phyloP scores from a whole-genome alignment of 2,329 filamentous ascomycete species.

The Ceratocystis cacaofunesta region DNA sequence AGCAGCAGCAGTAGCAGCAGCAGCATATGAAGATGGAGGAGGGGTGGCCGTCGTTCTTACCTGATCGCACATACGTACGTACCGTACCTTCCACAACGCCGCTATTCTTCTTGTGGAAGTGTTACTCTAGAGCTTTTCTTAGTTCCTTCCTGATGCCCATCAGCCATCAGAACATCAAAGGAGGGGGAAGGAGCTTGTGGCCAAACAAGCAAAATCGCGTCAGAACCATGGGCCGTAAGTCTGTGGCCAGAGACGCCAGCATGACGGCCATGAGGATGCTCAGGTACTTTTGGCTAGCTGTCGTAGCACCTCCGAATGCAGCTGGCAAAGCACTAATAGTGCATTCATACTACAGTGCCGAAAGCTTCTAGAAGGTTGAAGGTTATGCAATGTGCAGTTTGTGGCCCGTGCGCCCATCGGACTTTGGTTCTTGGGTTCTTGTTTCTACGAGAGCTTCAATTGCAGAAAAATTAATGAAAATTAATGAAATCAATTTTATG shows the following conservation, averaged over 20 bases:
- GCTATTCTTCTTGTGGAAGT: background rate
- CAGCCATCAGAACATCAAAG: background rate
- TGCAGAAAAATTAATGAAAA: background rate
- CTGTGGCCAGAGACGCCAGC: background rate
- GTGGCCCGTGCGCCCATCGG: slow-evolving; percentile 1
- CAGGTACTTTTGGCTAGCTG: background rate
- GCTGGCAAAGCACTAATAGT: background rate
- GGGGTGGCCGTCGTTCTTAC: background rate
- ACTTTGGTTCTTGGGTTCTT: background rate
- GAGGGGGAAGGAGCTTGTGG: background rate
- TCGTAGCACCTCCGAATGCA: background rate
- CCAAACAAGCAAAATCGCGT: background rate
- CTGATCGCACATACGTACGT: too few relatives aligned
- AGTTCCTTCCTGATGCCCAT: background rate
- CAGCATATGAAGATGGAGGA: background rate
- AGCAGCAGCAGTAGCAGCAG: too few relatives aligned
- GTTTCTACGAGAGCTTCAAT: background rate
- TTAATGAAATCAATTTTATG: too few relatives aligned
- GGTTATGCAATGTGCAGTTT: background rate
- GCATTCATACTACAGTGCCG: slow-evolving; percentile 3
- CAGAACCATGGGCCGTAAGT: background rate
- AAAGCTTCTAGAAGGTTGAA: slow-evolving; percentile 11
- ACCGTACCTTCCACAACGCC: background rate
- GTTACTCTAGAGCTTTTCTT: background rate
- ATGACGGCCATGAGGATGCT: background rate